Conservation (phyloP, 169 alveolate genomes). For the Plasmodium vivax region DNA sequence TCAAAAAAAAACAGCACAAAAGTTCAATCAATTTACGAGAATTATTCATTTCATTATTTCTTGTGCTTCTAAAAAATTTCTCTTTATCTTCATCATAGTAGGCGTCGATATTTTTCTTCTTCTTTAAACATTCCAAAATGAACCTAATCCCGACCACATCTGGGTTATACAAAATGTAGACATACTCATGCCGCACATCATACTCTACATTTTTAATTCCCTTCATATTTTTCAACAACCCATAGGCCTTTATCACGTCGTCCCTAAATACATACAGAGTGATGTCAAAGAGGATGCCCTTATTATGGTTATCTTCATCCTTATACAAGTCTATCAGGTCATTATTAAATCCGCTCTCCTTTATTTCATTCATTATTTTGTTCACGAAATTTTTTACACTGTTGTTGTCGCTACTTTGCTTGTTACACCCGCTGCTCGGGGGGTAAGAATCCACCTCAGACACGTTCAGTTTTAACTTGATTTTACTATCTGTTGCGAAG, state of each 20-base stretch:
- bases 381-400: constrained; percentile 42
- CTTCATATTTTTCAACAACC: constrained; percentile 31
- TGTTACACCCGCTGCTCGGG: neutral
- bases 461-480: constrained; percentile 41
- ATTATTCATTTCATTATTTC: constrained; percentile 50
- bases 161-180: constrained; percentile 64
- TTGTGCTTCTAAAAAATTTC: constrained; percentile 54
- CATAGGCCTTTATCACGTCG: constrained; percentile 63
- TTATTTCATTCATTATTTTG: constrained; percentile 58
- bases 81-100: constrained; percentile 75
- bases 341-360: constrained; percentile 51
- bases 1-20: constrained; percentile 26
- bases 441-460: neutral
- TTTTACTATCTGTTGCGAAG: constrained; percentile 60
- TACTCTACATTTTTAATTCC: constrained; percentile 69
- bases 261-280: constrained; percentile 59
- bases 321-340: constrained; percentile 59
- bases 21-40: constrained; percentile 51
- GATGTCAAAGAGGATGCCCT: constrained; percentile 35
- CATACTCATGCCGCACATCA: constrained; percentile 36
- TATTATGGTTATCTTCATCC: constrained; percentile 24
- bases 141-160: constrained; percentile 49
- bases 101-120: constrained; percentile 67
- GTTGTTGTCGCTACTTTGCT: neutral
- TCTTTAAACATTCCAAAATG: constrained; percentile 49